Evolutionary conservation across 169 alveolate species (phyloP).

Genomic region (Cyclospora cayetanensis): DNA sequence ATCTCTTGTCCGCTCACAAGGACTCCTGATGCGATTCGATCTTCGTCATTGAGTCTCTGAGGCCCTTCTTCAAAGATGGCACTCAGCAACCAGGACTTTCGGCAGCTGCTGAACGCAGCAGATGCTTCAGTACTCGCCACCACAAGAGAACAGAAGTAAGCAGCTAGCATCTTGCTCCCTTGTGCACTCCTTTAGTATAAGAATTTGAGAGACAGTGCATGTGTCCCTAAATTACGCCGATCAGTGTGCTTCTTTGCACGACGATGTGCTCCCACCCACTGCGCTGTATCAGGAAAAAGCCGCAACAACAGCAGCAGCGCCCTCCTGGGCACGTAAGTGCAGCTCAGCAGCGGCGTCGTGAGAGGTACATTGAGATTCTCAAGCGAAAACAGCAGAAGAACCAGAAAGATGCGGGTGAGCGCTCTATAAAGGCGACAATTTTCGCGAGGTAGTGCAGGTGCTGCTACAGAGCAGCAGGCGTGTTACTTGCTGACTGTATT

Average conservation of each 20-base stretch:
- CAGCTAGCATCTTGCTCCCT: too few relatives aligned
- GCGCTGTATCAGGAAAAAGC: background rate
- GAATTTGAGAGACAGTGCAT: too few relatives aligned
- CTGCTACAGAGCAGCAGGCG: background rate
- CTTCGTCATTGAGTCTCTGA: too few relatives aligned
- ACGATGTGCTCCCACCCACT: too few relatives aligned
- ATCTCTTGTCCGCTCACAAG: too few relatives aligned
- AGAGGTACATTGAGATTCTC: conserved; percentile 11
- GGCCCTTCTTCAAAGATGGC: conserved; percentile 28
- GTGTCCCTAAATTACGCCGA: too few relatives aligned
- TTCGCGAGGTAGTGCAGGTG: background rate
- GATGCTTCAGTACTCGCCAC: conserved; percentile 16
- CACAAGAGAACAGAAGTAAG: background rate
- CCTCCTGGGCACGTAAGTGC: background rate
- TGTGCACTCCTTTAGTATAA: too few relatives aligned
- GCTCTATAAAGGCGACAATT: background rate
- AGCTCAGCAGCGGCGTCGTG: background rate
- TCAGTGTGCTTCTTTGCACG: too few relatives aligned
- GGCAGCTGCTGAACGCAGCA: conserved; percentile 38
- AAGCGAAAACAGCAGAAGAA: background rate
- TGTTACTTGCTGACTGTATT: background rate
- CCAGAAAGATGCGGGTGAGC: background rate
- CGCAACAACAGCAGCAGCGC: background rate
- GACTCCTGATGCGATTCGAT: too few relatives aligned
- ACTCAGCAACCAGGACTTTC: conserved; percentile 62